Base-by-base conservation (phyloP, 805 yeast genomes). In the Pichia manshurica region DNA sequence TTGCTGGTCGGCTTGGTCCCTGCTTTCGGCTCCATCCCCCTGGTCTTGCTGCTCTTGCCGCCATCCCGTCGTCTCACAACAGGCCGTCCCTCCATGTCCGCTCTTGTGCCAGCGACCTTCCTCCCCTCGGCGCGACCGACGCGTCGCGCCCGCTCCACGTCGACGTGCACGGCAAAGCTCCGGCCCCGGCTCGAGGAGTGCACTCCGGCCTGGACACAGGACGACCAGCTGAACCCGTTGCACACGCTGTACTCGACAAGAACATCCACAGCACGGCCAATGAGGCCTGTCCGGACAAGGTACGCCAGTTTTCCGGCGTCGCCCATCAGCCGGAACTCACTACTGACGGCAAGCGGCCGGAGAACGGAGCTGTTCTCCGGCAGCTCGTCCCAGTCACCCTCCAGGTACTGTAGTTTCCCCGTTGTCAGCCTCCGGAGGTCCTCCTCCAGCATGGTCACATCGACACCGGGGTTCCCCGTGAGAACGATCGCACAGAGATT, bases 321-420 rank as follows among this genome's bases (percentile, higher is more conserved):
- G 8, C 35, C 42, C 47, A 42, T 44, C 19, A 49, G 32, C 19
- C 46, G 35, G 17, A 46, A 52, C 19, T 46, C 51, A 5, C 25
- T n/a, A n/a, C 22, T 32, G 8, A 40, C 37, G 15, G 38, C 46
- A 1, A 48, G 13, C 10, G 25, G 3, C 23, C 39, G 33, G 13
- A 51, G 39, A 12, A 41, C 23, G 13, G 31, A 28, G 25, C 28
- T n/a, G 16, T 37, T 28, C 4, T 36, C 33, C 9, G 16, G 42
- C n/a, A 15, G 32, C 8, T 37, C 39, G 15, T 47, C 34, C 28
- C 32, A 21, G 29, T 49, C 48, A 9, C 43, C 44, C 16, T 52
- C 55, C 6, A 52, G 20, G 39, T 52, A 52, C 21, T 49, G 45
- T 16, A 52, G 31, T 17, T 47, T 32, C 8, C 53, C 52, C 12